These are phyloP conservation scores for Fusarium papillatum DNA, from an alignment of 2,329 filamentous ascomycete species.

Conservation along the genomic window DNA sequence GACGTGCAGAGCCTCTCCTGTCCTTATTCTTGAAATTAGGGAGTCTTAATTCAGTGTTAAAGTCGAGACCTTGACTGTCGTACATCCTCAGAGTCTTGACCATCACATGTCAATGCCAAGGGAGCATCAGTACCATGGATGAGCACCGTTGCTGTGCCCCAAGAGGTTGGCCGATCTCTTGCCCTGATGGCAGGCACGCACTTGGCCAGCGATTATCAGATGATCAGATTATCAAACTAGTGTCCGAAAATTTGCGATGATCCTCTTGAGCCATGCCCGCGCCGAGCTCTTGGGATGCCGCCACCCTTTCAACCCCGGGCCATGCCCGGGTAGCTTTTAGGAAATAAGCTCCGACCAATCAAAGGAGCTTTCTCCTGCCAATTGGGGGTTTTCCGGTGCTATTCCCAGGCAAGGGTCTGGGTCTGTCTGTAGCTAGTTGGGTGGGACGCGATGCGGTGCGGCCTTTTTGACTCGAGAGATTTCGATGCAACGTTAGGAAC, in stretches of 20 bases:
- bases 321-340: background rate
- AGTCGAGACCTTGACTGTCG: background rate
- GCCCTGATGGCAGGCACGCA: background rate
- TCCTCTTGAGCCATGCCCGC: background rate
- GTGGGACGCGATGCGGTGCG: conserved; percentile 4
- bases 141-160: conserved; percentile 10
- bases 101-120: background rate
- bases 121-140: background rate
- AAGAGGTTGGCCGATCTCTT: conserved; percentile 4
- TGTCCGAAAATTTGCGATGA: conserved; percentile 8
- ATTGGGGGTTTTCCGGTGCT: conserved; percentile 7
- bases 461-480: conserved; percentile 2
- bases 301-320: background rate
- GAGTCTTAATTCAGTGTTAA: background rate
- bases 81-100: background rate
- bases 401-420: background rate
- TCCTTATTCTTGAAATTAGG: too few relatives aligned
- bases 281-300: conserved; percentile 11
- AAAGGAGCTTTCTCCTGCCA: background rate
- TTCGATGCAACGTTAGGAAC: background rate
- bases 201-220: conserved; percentile 21
- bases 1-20: too few relatives aligned
- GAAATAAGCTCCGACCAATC: conserved; percentile 19
- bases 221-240: conserved; percentile 26
- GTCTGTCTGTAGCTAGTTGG: background rate